These are phyloP conservation scores for Peniophora sp. DNA, from an alignment of 1,284 basidiomycete genomes.

Conservation along the genomic window DNA sequence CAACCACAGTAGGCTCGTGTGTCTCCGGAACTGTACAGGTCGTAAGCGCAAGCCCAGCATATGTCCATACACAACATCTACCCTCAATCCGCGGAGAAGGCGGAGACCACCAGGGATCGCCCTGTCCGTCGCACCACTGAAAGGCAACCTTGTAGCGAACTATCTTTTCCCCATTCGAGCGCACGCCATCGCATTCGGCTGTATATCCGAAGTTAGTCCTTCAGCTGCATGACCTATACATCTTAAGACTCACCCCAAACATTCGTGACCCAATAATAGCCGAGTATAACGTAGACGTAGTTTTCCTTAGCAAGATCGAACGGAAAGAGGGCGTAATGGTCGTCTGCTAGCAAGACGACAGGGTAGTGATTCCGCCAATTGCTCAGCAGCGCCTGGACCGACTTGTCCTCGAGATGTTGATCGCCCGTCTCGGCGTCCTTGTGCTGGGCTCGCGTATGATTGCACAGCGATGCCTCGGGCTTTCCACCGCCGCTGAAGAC, in stretches of 20 bases:
- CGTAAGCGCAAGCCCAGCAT: too few species aligned
- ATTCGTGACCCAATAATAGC: slow-evolving; percentile 62
- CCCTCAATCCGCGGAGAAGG: background rate
- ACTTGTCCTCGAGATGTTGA: slow-evolving; percentile 57
- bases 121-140: slow-evolving; percentile 70
- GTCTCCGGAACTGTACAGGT: too few species aligned
- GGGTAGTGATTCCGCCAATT: slow-evolving; percentile 45
- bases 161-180: slow-evolving; percentile 37
- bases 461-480: slow-evolving; percentile 42
- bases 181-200: slow-evolving; percentile 58
- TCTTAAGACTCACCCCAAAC: slow-evolving; percentile 54
- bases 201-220: slow-evolving; percentile 2
- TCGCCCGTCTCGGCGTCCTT: slow-evolving; percentile 21
- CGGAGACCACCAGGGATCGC: slow-evolving; percentile 45
- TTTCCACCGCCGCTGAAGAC: slow-evolving; percentile 50
- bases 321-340: slow-evolving; percentile 64
- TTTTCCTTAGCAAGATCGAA: slow-evolving; percentile 46
- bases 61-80: too few species aligned
- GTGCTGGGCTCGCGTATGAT: slow-evolving; percentile 23
- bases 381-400: slow-evolving; percentile 57
- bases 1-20: too few species aligned
- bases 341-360: slow-evolving; percentile 60
- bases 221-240: background rate
- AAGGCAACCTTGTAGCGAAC: slow-evolving; percentile 74
- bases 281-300: slow-evolving; percentile 63